Conservation (phyloP, 1,284 basidiomycete genomes). For the Laetiporus sulphureus region DNA sequence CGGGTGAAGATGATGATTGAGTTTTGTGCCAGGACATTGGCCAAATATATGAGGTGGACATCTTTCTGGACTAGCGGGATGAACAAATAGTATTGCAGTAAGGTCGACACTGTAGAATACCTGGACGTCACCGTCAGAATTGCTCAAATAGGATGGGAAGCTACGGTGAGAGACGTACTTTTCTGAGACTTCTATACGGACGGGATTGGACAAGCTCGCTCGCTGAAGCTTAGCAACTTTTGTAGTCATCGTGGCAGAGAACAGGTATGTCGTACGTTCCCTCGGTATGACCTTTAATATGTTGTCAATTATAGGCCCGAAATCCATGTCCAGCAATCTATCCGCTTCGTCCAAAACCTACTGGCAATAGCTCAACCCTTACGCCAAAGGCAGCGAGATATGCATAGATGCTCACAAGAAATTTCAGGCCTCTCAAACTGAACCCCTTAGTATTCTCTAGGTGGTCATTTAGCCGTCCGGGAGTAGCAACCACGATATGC, state of each 20-base stretch:
- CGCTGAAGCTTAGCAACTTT: slow-evolving; percentile 97
- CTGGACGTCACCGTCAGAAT: no score
- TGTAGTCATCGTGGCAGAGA: slow-evolving; percentile 99
- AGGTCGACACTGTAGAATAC: slow-evolving; percentile 94
- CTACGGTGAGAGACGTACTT: slow-evolving; percentile 54
- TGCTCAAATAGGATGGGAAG: neutral
- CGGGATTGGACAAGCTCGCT: slow-evolving; percentile 91
- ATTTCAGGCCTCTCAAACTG: slow-evolving; percentile 82
- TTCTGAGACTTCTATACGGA: slow-evolving; percentile 90
- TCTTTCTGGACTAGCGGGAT: slow-evolving; percentile 94
- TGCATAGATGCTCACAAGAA: slow-evolving; percentile 78
- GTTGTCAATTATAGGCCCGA: slow-evolving; percentile 95
- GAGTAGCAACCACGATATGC: slow-evolving; percentile 96
- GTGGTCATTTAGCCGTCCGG: slow-evolving; percentile 93
- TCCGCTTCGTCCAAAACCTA: slow-evolving; percentile 98
- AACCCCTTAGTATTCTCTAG: slow-evolving; percentile 99
- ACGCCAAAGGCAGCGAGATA: no score
- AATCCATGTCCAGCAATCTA: slow-evolving; percentile 94
- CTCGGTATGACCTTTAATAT: slow-evolving; percentile 94
- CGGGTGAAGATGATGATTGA: slow-evolving; percentile 96
- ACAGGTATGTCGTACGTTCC: slow-evolving; percentile 93
- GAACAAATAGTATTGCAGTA: slow-evolving; percentile 95
- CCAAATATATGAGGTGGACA: slow-evolving; percentile 84
- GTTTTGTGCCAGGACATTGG: slow-evolving; percentile 86
- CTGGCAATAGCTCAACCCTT: no score